A percentile compares a stretch with the other conserved stretches of the same genome.
phyloP scores from a whole-genome alignment of 352 stramenopile genomes.

The Phytophthora colocasiae region DNA sequence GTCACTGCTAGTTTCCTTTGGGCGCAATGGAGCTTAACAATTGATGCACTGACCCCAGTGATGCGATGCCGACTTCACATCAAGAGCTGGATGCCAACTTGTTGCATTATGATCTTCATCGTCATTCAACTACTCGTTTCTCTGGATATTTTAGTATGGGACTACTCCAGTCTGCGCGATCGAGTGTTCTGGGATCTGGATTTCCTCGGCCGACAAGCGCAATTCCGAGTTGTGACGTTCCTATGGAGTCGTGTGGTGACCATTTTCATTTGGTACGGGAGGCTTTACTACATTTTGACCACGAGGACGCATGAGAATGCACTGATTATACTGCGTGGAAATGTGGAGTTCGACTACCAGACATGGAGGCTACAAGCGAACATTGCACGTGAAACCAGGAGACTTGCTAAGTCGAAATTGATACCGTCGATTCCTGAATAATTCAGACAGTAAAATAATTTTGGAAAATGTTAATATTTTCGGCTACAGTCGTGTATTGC shows the following conservation, averaged over 20 bases:
- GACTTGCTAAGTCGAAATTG: neutral
- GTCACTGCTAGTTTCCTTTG: conserved; percentile 26
- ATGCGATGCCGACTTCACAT: conserved; percentile 26
- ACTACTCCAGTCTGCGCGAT: conserved; percentile 25
- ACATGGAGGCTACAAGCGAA: conserved; percentile 26
- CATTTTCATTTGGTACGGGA: conserved; percentile 36
- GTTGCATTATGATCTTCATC: conserved; percentile 33
- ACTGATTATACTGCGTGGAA: conserved; percentile 33
- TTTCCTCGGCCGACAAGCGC: conserved; percentile 18
- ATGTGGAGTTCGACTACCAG: conserved; percentile 41
- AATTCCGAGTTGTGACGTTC: conserved; percentile 38
- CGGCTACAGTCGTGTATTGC: no score
- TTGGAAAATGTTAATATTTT: no score
- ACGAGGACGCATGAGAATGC: conserved; percentile 29
- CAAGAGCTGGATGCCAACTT: conserved; percentile 36
- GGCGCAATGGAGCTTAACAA: conserved; percentile 17
- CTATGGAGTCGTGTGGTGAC: conserved; percentile 36
- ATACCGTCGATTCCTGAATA: conserved; percentile 13
- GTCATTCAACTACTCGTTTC: conserved; percentile 25
- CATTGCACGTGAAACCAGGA: conserved; percentile 4
- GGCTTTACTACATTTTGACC: conserved; percentile 33
- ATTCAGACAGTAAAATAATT: no score
- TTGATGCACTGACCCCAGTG: conserved; percentile 26
- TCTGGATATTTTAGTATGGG: conserved; percentile 25
- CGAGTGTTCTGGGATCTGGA: conserved; percentile 34